Evolutionary conservation across 257 asterid genomes (phyloP), one percentile per base, ranked within the genome.

Genomic region (Solanum sejunctum): DNA sequence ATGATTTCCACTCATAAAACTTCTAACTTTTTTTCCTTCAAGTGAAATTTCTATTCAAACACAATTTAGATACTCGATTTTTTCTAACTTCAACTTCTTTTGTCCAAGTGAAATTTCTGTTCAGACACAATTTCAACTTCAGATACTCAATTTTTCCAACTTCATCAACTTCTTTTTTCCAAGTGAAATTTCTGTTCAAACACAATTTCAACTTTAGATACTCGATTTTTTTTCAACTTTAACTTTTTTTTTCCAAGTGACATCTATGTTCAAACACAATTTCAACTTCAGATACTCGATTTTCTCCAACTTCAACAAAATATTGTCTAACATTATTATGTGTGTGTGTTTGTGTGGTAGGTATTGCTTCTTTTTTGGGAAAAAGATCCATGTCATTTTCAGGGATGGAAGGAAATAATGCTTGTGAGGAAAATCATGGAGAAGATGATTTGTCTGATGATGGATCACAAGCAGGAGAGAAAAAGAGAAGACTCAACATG

Each of bases 401-500:
- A 0, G 92, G 91, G 23, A 86, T 86, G 78, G 92, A 88, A 8
- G 86, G 80, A 7, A 73, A 84, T 12, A 87, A 87, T 17, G 58
- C 45, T n/a, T 83, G 85, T 79, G 87, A 86, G 70, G 91, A 86
- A 54, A 79, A 56, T 13, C 87, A 87, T 32, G 91, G 89, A 39
- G 96, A 91, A 21, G 94, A 91, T 26, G 93, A 90, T 28, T 84
- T 89, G 64, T 91, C 93, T 7, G 94, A 93, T 51, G 96, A 93
- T 77, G 93, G 92, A 8, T 89, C 88, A 13, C 94, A 89, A 78
- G 78, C 85, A 23, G 93, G 94, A 10, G 94, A 93, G 83, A 93
- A 91, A 85, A 93, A 91, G 70, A 90, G 94, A 85, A 90, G 96
- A 88, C 87, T 93, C 23, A 93, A 88, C 52, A 84, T 90, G 88